Conservation (phyloP, 306 rosid genomes). For the Hippophae tibetana region DNA sequence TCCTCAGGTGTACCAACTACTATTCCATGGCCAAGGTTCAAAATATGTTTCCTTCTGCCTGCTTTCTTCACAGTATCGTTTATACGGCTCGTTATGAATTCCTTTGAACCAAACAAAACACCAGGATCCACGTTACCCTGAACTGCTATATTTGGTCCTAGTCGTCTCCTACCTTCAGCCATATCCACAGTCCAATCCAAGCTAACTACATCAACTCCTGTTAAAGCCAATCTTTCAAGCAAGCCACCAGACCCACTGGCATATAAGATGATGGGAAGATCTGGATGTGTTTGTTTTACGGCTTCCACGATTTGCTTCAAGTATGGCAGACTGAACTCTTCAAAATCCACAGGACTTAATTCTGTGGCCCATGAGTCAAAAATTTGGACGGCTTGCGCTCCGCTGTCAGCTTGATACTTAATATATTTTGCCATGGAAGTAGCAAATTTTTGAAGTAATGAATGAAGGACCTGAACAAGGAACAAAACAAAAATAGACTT, state of each 20-base stretch:
- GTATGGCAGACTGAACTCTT: slow-evolving; percentile 91
- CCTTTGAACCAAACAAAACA: slow-evolving; percentile 89
- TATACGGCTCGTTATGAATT: slow-evolving; percentile 69
- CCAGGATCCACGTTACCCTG: slow-evolving; percentile 98
- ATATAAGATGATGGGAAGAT: slow-evolving; percentile 82
- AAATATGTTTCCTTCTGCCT: slow-evolving; percentile 64
- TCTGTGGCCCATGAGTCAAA: slow-evolving; percentile 97
- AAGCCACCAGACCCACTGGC: slow-evolving; percentile 97
- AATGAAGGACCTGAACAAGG: slow-evolving; percentile 63
- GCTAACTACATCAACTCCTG: slow-evolving; percentile 88
- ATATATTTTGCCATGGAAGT: slow-evolving; percentile 80
- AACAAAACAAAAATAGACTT: slow-evolving; percentile 9
- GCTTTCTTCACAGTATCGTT: slow-evolving; percentile 81
- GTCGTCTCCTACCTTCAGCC: slow-evolving; percentile 83
- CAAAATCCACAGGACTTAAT: slow-evolving; percentile 88
- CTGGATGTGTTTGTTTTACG: slow-evolving; percentile 71
- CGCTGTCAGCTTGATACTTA: slow-evolving; percentile 83
- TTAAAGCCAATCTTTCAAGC: slow-evolving; percentile 80
- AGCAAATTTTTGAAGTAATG: slow-evolving; percentile 69
- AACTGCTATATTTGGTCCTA: slow-evolving; percentile 71
- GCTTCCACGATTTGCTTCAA: slow-evolving; percentile 79
- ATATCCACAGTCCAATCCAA: slow-evolving; percentile 98
- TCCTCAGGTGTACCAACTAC: slow-evolving; percentile 39
- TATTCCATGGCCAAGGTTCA: slow-evolving; percentile 51
- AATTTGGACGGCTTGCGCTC: slow-evolving; percentile 97